Evolutionary conservation across 805 yeast species (phyloP).

Genomic region (Candida nitratophila): DNA sequence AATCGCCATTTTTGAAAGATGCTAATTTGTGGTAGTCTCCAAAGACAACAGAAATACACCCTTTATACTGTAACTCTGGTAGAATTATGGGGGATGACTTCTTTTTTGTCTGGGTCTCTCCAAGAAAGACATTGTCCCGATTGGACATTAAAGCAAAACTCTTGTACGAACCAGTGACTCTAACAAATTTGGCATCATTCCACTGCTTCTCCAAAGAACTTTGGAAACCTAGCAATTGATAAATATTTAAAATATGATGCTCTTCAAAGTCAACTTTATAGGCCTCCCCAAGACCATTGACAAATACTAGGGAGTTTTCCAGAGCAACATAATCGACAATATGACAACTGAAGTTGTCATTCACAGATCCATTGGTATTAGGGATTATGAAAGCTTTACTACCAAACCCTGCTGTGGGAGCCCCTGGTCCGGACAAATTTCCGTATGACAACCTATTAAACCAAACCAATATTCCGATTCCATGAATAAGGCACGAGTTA

Average conservation of each 20-base stretch:
- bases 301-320: constrained; percentile 40
- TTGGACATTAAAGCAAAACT: constrained; percentile 51
- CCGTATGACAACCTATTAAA: constrained; percentile 19
- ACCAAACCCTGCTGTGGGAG: constrained; percentile 17
- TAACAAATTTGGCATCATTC: constrained; percentile 30
- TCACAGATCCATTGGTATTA: constrained; percentile 22
- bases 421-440: too few relatives aligned
- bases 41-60: constrained; percentile 48
- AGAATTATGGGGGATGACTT: constrained; percentile 26
- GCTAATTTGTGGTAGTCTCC: constrained; percentile 73
- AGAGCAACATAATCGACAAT: constrained; percentile 52
- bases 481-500: constrained; percentile 40
- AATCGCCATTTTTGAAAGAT: constrained; percentile 46
- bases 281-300: constrained; percentile 37
- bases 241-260: constrained; percentile 23
- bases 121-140: constrained; percentile 39
- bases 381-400: constrained; percentile 5
- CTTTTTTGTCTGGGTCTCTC: constrained; percentile 18
- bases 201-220: constrained; percentile 5
- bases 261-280: constrained; percentile 28
- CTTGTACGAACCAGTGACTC: constrained; percentile 48
- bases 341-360: too few relatives aligned
- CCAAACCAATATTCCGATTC: constrained; percentile 58
- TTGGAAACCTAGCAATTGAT: constrained; percentile 22
- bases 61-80: constrained; percentile 37